These are phyloP conservation scores for Steccherinum ochraceum DNA, from an alignment of 768 basidiomycete genomes.

Conservation along the genomic window DNA sequence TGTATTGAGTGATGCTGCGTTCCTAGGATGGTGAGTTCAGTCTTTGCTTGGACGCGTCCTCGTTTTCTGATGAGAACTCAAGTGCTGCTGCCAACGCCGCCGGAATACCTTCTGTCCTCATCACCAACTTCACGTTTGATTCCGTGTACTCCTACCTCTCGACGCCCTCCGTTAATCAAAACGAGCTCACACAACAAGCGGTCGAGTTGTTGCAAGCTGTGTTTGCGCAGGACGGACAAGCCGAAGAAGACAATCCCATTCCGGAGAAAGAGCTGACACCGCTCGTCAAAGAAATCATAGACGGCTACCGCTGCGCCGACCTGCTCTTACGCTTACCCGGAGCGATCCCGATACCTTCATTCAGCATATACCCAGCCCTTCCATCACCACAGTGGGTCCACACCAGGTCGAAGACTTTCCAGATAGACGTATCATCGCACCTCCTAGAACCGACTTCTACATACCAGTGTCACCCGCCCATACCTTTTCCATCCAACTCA, in stretches of 20 bases:
- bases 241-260: constrained; percentile 49
- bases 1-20: constrained; percentile 73
- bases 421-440: constrained; percentile 35
- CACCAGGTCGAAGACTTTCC: constrained; percentile 37
- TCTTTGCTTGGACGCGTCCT: background rate
- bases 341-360: constrained; percentile 72
- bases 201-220: constrained; percentile 1
- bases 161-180: constrained; percentile 41
- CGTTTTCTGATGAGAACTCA: constrained; percentile 18
- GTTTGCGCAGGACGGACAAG: constrained; percentile 1
- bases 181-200: constrained; percentile 9
- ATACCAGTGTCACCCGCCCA: constrained; percentile 32
- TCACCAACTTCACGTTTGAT: constrained; percentile 84
- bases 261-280: constrained; percentile 42
- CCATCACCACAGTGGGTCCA: constrained; percentile 66
- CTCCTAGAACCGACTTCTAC: constrained; percentile 28
- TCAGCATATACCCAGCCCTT: constrained; percentile 42
- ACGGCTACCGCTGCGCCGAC: constrained; percentile 67
- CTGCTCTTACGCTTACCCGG: constrained; percentile 67
- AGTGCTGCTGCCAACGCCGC: constrained; percentile 60
- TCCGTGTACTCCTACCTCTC: constrained; percentile 76
- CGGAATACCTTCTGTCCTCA: constrained; percentile 60
- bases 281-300: constrained; percentile 55
- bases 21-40: constrained; percentile 60
- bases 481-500: constrained; percentile 28